phyloP scores from a whole-genome alignment of 2,329 filamentous ascomycete species.

The Verticillium tricorpus region DNA sequence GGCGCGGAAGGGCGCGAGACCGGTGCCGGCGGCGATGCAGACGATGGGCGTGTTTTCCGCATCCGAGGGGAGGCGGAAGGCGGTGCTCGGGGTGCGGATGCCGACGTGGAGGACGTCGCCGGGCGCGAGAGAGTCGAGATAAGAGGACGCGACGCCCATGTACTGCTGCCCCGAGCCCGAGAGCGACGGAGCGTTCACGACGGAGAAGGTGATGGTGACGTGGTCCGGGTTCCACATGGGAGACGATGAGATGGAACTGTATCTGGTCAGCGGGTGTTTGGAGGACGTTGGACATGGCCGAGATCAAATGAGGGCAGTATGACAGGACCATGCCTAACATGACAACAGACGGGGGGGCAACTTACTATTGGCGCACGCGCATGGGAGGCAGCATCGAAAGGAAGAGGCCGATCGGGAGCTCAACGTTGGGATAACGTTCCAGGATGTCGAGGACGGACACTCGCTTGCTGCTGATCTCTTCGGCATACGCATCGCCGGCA shows the following conservation, averaged over 20 bases:
- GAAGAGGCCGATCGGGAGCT: conserved; percentile 54
- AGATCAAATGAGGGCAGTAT: background rate
- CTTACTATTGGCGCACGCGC: conserved; percentile 29
- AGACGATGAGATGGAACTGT: conserved; percentile 61
- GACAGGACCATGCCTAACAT: no score
- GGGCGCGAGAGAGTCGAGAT: conserved; percentile 45
- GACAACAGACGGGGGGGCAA: background rate
- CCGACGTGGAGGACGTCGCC: conserved; percentile 46
- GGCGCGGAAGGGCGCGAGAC: conserved; percentile 23
- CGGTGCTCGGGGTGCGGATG: conserved; percentile 32
- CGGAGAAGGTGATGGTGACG: conserved; percentile 58
- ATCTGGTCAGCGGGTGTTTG: conserved; percentile 11
- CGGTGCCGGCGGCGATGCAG: conserved; percentile 36
- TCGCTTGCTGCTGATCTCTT: conserved; percentile 41
- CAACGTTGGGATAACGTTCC: conserved; percentile 46
- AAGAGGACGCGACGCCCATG: conserved; percentile 57
- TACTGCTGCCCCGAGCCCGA: conserved; percentile 41
- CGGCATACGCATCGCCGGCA: conserved; percentile 29
- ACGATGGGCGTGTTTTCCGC: conserved; percentile 33
- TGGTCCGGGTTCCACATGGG: conserved; percentile 50
- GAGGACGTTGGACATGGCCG: background rate
- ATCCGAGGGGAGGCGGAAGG: conserved; percentile 38
- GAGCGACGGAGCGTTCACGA: conserved; percentile 47
- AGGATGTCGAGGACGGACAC: conserved; percentile 58
- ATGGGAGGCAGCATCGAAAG: conserved; percentile 62